Evolutionary conservation across 306 rosid species (phyloP).

Genomic region (Quercus agrifolia): DNA sequence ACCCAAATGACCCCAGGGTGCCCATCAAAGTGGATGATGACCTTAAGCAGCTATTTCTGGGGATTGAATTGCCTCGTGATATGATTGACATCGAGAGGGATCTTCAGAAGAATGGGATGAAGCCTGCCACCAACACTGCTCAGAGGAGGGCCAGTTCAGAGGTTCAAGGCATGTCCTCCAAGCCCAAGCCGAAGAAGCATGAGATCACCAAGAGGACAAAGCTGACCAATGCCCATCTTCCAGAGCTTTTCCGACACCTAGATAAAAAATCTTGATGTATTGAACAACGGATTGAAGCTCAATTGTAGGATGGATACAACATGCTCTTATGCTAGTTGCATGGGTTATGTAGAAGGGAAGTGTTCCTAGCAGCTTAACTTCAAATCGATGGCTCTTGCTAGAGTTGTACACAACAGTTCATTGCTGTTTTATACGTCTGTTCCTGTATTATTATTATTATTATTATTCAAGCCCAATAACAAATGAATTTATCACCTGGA

Average conservation of each 20-base stretch:
- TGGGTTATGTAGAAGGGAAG: background rate
- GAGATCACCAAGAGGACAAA: slow-evolving; percentile 94
- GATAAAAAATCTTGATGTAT: slow-evolving; percentile 27
- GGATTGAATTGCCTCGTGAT: slow-evolving; percentile 81
- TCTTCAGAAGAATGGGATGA: slow-evolving; percentile 91
- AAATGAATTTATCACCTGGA: no score
- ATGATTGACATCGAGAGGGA: slow-evolving; percentile 92
- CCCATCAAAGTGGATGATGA: slow-evolving; percentile 80
- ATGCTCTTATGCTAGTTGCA: background rate
- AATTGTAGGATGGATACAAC: slow-evolving; percentile 10
- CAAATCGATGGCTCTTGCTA: background rate
- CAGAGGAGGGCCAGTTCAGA: slow-evolving; percentile 84
- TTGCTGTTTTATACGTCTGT: no score
- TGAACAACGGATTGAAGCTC: background rate
- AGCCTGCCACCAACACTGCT: slow-evolving; percentile 92
- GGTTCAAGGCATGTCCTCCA: slow-evolving; percentile 65
- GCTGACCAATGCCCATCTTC: slow-evolving; percentile 94
- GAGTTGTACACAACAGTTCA: background rate
- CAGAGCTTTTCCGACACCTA: slow-evolving; percentile 72
- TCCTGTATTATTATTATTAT: no score
- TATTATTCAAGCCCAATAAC: no score
- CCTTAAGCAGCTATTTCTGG: slow-evolving; percentile 71
- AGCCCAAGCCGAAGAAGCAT: slow-evolving; percentile 75
- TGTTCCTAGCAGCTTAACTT: background rate
- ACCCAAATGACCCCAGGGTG: slow-evolving; percentile 86